A percentile compares a stretch with the other conserved stretches of the same genome.
phyloP scores from a whole-genome alignment of 139 green algal species.

The Astrephomene gubernaculifera region DNA sequence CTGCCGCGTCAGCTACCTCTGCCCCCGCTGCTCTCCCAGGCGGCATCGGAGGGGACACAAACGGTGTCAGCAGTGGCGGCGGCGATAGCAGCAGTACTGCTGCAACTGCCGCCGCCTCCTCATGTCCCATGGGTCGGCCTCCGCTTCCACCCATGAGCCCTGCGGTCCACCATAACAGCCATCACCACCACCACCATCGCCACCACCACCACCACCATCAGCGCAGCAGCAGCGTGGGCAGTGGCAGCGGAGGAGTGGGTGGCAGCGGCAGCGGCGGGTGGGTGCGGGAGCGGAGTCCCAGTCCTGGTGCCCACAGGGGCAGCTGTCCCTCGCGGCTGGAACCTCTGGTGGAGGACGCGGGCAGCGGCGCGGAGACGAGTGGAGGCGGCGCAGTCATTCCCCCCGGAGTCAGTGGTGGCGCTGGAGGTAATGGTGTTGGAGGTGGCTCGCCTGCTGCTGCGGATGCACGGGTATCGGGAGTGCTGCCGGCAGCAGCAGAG shows the following conservation, averaged over 20 bases:
- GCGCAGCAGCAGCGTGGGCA: background rate
- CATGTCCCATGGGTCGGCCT: no score
- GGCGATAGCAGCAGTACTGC: background rate
- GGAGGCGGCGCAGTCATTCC: no score
- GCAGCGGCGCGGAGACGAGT: background rate
- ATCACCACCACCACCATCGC: background rate
- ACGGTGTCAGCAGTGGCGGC: background rate
- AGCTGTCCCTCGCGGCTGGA: background rate
- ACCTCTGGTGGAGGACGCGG: background rate
- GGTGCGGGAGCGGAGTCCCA: background rate
- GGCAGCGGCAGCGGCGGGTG: background rate
- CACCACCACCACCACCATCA: background rate
- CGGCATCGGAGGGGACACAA: no score
- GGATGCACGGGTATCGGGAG: background rate
- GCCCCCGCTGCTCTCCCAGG: no score
- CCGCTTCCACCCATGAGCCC: no score
- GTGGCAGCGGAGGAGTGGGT: background rate
- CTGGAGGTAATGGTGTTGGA: background rate
- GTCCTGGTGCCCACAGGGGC: background rate
- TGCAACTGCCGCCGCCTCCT: no score
- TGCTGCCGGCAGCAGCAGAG: background rate
- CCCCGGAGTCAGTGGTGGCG: background rate
- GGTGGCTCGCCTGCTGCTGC: background rate
- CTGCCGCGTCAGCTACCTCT: no score
- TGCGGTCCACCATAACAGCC: background rate